Evolutionary conservation across 805 yeast genomes (phyloP), one percentile per base, ranked within the genome.

Genomic region (Pichia rugopelliculosa): DNA sequence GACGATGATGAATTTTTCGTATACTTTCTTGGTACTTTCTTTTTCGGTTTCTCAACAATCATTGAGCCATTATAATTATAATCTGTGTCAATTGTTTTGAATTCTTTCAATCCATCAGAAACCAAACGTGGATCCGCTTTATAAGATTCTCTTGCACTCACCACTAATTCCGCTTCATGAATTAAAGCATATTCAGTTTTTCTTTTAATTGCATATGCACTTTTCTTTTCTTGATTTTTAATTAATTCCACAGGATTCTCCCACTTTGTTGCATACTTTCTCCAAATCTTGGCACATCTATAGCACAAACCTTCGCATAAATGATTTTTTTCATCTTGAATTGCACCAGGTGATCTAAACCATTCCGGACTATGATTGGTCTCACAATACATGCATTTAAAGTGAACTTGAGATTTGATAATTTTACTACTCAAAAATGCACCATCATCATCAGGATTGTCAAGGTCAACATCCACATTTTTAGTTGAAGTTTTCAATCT

Each of bases 281-380:
- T 74, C 98, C 98, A 91, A 25, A 93, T 60, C 49, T 85, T 74
- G 0, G 96, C 96, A 69, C 99, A 91, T 46, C 98, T 71, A 25
- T 75, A 66, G 62, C 99, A 91, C 13, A 91, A 67, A 0, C 89
- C 96, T 15, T 71, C 64, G 2, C 79, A 66, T 1, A 67, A 57
- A 6, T 67, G 59, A 10, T 59, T 55, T 0, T 59, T 56, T 7
- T 66, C 66, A 4, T 66, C 62, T 5, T 64, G 64, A 2, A 71
- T 67, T 25, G 71, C 73, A 1, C 91, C 93, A 1, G 93, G 83
- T 1, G 82, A 76, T 45, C 84, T 70, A 53, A 75, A 78, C 96
- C 96, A 87, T 45, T 74, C 79, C 1, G 65, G 57, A 0, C 89
- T 79, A 11, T 59, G 60, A 6, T 64, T 59, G 0, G 89, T 75